phyloP scores from a whole-genome alignment of 768 basidiomycete species.

The Myochromella boudieri region DNA sequence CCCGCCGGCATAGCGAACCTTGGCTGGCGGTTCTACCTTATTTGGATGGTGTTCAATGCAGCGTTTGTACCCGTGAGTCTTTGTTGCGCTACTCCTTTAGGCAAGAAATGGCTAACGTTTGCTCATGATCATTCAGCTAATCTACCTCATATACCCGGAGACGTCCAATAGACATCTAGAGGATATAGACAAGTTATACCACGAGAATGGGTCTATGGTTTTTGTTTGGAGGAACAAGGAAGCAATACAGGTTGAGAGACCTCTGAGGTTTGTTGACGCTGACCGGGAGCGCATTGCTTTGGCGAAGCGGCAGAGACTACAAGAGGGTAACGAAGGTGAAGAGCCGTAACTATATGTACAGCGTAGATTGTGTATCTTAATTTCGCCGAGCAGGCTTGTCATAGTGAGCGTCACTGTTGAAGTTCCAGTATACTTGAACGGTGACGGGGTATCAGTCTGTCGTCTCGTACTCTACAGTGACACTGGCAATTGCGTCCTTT shows the following conservation, averaged over 20 bases:
- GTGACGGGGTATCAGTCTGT: no score
- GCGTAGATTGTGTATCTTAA: not conserved
- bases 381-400: no score
- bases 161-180: slow-evolving; percentile 50
- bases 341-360: not conserved
- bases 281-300: slow-evolving; percentile 27
- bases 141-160: slow-evolving; percentile 49
- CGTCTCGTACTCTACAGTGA: slow-evolving; percentile 18
- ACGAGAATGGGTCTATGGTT: slow-evolving; percentile 40
- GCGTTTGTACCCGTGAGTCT: slow-evolving; percentile 45
- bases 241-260: slow-evolving; percentile 41
- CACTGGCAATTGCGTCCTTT: slow-evolving; percentile 15
- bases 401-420: no score
- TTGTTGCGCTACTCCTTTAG: not conserved
- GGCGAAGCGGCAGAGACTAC: slow-evolving; percentile 7
- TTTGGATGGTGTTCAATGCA: slow-evolving; percentile 49
- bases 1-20: slow-evolving; percentile 44
- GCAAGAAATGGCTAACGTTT: not conserved
- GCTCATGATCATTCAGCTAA: no score
- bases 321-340: not conserved
- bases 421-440: no score
- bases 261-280: slow-evolving; percentile 40
- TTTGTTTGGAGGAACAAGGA: slow-evolving; percentile 43
- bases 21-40: slow-evolving; percentile 50
- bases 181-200: slow-evolving; percentile 48